phyloP scores from a whole-genome alignment of 306 rosid species.

The Sophora flavescens region DNA sequence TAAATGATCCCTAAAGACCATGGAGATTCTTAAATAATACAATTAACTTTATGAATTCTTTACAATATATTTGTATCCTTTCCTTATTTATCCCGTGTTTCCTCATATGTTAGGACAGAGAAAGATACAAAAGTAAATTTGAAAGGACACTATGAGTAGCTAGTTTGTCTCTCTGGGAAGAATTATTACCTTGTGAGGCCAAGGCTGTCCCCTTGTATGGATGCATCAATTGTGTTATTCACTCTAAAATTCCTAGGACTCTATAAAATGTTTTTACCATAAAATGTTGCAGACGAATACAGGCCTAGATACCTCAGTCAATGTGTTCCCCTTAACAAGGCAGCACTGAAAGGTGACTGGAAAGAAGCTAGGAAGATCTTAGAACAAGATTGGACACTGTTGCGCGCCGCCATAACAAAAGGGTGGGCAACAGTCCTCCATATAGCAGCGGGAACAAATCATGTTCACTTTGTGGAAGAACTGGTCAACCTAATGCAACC shows the following conservation, averaged over 20 bases:
- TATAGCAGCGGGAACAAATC: slow-evolving; percentile 51
- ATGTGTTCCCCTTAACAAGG: slow-evolving; percentile 57
- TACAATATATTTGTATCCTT: too few species aligned
- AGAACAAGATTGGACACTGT: not conserved
- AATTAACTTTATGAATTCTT: too few species aligned
- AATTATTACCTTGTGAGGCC: not conserved
- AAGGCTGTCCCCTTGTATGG: not conserved
- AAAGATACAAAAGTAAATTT: too few species aligned
- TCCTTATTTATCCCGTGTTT: too few species aligned
- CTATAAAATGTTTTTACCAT: not conserved
- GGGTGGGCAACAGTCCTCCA: slow-evolving; percentile 57
- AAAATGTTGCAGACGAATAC: slow-evolving; percentile 36
- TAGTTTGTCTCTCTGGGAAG: not conserved
- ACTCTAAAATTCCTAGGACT: not conserved
- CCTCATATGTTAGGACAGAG: too few species aligned
- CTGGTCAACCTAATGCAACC: slow-evolving; percentile 9
- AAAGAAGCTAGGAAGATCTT: slow-evolving; percentile 44
- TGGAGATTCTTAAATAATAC: not conserved
- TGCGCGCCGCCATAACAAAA: slow-evolving; percentile 43
- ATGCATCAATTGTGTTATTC: not conserved
- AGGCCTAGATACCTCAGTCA: slow-evolving; percentile 34
- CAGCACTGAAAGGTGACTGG: slow-evolving; percentile 55
- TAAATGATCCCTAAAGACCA: not conserved
- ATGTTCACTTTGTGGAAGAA: slow-evolving; percentile 46
- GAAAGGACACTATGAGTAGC: too few species aligned